These are phyloP conservation scores for Arabidopsis hybrid DNA, from an alignment of 441 rosid genomes.

Conservation along the genomic window DNA sequence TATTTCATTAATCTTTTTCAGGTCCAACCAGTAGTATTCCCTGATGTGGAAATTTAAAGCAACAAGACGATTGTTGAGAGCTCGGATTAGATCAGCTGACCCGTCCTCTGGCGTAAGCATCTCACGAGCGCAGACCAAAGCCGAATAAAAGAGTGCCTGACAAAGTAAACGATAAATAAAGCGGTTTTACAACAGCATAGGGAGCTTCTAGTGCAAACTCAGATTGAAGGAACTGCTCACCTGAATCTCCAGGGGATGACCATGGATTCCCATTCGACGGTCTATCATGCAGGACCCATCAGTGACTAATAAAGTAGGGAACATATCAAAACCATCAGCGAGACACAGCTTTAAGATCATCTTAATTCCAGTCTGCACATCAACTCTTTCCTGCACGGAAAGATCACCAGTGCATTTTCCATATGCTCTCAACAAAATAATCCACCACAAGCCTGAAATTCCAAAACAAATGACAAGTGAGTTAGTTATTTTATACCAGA, in stretches of 20 bases:
- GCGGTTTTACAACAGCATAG: background rate
- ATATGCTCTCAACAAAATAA: constrained; percentile 71
- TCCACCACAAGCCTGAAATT: constrained; percentile 74
- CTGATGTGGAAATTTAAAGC: constrained; percentile 89
- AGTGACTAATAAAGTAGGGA: constrained; percentile 85
- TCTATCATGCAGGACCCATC: constrained; percentile 90
- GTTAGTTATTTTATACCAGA: background rate
- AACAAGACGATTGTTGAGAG: constrained; percentile 81
- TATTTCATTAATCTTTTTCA: constrained; percentile 72
- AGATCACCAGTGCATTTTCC: constrained; percentile 74
- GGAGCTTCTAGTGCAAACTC: constrained; percentile 3
- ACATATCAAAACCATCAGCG: constrained; percentile 93
- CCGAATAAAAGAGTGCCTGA: constrained; percentile 88
- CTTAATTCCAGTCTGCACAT: constrained; percentile 91
- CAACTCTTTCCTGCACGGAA: constrained; percentile 81
- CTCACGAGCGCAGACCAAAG: constrained; percentile 77
- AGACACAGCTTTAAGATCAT: constrained; percentile 85
- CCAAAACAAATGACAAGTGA: background rate
- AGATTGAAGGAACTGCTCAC: constrained; percentile 41
- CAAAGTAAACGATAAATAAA: background rate
- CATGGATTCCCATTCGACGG: constrained; percentile 80
- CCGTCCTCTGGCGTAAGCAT: constrained; percentile 87
- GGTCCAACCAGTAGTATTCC: constrained; percentile 85
- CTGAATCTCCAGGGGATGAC: constrained; percentile 80
- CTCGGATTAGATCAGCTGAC: constrained; percentile 78